These are phyloP conservation scores for Pseudogymnoascus sp. DNA, from an alignment of 2,329 filamentous ascomycete genomes.

Conservation along the genomic window DNA sequence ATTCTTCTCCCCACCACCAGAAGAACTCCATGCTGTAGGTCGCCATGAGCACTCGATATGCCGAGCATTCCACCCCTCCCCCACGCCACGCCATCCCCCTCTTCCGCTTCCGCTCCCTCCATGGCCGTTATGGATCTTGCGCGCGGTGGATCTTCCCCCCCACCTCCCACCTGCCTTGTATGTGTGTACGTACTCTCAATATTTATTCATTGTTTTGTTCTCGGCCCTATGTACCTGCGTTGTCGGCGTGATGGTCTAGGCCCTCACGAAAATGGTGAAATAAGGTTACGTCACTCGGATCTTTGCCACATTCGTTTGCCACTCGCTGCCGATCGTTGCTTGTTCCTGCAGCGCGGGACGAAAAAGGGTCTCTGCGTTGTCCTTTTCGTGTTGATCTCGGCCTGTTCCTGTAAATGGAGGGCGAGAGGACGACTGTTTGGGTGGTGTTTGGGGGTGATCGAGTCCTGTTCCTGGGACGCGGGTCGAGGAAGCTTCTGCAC, in stretches of 20 bases:
- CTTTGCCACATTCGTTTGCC: slow-evolving; percentile 1
- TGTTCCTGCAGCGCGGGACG: slow-evolving; percentile 4
- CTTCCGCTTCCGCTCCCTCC: neutral
- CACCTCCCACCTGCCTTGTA: neutral
- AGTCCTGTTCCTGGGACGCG: neutral
- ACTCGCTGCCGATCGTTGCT: neutral
- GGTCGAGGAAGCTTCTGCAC: neutral
- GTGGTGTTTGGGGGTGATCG: neutral
- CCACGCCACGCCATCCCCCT: neutral
- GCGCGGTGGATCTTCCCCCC: neutral
- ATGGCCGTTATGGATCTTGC: slow-evolving; percentile 1
- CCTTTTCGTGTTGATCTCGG: neutral
- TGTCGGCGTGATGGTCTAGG: neutral
- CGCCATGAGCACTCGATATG: neutral
- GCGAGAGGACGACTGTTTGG: neutral
- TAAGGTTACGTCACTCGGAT: slow-evolving; percentile 5
- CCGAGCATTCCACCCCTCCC: neutral
- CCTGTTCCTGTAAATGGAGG: neutral
- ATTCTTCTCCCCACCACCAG: neutral
- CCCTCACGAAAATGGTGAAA: neutral
- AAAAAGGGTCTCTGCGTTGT: neutral
- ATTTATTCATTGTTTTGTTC: neutral
- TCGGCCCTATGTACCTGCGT: neutral
- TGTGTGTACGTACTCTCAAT: neutral
- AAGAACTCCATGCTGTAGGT: neutral